Base-by-base conservation (phyloP, 108 stramenopile species). In the Cyclostephanos tholiformis region DNA sequence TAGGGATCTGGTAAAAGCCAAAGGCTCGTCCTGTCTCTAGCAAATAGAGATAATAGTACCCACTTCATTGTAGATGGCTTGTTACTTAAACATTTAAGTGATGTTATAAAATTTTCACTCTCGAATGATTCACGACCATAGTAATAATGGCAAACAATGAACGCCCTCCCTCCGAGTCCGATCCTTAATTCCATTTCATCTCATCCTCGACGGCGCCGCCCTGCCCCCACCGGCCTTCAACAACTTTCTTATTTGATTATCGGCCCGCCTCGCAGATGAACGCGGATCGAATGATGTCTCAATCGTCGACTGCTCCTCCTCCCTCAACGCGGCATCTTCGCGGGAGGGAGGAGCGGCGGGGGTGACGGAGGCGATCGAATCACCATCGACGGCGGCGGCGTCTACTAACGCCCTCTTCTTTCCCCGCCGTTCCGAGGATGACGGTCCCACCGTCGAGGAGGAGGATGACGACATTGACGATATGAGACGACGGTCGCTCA, bases 211-310 rank as follows among this genome's bases (percentile, higher is more conserved):
- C 26, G 53, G 23, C 53, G 9, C 53, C 12, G 23, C 16, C 17
- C 16, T 67, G 26, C 79, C 30, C 52, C 56, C 61, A 0, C 70
- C 71, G 26, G 56, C 65, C 62, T 68, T 80, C 35, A 80, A 49
- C 23, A 80, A 49, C 71, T 52, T 62, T 39, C 43, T 71, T 26
- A 80, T 36, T 68, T 73, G 72, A 43, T 38, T 51, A 20, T 73
- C 71, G 14, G 79, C 79, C 57, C 23, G 23, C 53, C 10, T 55
- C 27, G 53, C 53, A 8, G 26, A 27, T 10, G 53, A 26, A 5
- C 53, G 53, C 27, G 53, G 53, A 55, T 55, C 53, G 25, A 26
- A 10, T 0, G 23, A 17, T 6, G n/a, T 50, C 49, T 50, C 13
- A 8, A 2, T 16, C 27, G 53, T 12, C 53, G 9, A 26, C 9